These are phyloP conservation scores for Arthrinium puccinioides DNA, from an alignment of 2,329 filamentous ascomycete genomes.

Conservation along the genomic window DNA sequence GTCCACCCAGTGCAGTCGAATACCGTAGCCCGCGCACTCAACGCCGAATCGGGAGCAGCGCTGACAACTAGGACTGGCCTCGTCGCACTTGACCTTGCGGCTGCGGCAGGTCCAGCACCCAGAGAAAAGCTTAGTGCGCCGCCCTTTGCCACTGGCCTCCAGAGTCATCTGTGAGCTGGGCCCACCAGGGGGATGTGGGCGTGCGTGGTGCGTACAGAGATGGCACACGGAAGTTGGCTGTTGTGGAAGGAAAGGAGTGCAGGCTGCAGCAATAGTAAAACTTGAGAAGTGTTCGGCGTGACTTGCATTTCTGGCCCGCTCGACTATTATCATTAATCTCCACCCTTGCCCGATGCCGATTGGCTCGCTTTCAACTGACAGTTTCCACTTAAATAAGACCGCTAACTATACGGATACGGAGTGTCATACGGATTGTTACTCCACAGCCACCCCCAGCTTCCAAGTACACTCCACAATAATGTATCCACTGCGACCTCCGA, in stretches of 20 bases:
- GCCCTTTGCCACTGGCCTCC: not conserved
- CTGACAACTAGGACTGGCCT: constrained; percentile 7
- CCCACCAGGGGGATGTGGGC: too few species aligned
- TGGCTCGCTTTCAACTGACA: not conserved
- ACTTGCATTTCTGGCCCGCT: too few species aligned
- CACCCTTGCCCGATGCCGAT: not conserved
- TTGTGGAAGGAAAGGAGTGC: not conserved
- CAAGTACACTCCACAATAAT: too few species aligned
- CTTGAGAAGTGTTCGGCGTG: too few species aligned
- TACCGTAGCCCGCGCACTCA: constrained; percentile 13
- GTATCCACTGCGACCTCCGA: too few species aligned
- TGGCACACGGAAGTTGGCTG: too few species aligned
- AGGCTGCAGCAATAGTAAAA: not conserved
- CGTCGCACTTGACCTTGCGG: constrained; percentile 11
- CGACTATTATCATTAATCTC: not conserved
- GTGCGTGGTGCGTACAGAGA: too few species aligned
- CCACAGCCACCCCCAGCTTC: too few species aligned
- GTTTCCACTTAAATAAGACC: too few species aligned
- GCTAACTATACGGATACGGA: too few species aligned
- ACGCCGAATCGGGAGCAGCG: constrained; percentile 5
- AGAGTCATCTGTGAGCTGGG: too few species aligned
- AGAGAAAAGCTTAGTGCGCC: constrained; percentile 1
- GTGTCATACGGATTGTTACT: too few species aligned
- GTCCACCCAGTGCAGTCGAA: constrained; percentile 11
- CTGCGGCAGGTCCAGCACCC: constrained; percentile 5